phyloP scores from a whole-genome alignment of 2,329 filamentous ascomycete species.

The Exophiala viscosa region DNA sequence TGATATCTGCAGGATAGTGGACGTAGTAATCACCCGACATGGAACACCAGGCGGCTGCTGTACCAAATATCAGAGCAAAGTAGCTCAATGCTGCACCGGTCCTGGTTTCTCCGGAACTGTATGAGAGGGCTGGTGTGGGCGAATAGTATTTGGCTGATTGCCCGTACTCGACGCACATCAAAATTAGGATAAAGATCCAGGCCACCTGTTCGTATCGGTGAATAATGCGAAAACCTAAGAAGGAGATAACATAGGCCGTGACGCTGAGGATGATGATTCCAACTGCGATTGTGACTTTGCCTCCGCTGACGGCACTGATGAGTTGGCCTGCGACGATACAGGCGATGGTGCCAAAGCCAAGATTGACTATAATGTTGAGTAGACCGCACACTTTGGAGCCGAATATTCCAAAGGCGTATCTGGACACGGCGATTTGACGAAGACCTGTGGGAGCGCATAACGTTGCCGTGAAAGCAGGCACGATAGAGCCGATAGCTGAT shows the following conservation, averaged over 20 bases:
- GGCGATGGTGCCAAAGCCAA: slow-evolving; percentile 29
- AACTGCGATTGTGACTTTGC: slow-evolving; percentile 26
- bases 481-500: slow-evolving; percentile 17
- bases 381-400: slow-evolving; percentile 25
- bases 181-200: slow-evolving; percentile 28
- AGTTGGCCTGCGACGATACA: slow-evolving; percentile 32
- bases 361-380: slow-evolving; percentile 26
- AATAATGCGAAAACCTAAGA: slow-evolving; percentile 28
- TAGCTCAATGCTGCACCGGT: slow-evolving; percentile 34
- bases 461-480: not conserved
- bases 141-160: not conserved
- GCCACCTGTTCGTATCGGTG: slow-evolving; percentile 29
- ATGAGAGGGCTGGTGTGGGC: not conserved
- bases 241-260: slow-evolving; percentile 25
- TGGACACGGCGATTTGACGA: slow-evolving; percentile 26
- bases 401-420: slow-evolving; percentile 29
- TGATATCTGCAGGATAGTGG: slow-evolving; percentile 27
- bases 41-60: slow-evolving; percentile 27
- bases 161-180: not conserved
- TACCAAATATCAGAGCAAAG: slow-evolving; percentile 38
- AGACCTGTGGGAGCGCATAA: slow-evolving; percentile 17
- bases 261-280: slow-evolving; percentile 30
- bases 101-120: not conserved
- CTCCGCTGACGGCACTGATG: slow-evolving; percentile 31
- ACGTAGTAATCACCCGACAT: slow-evolving; percentile 30